phyloP scores from a whole-genome alignment of 495 filamentous ascomycete species.

The Aspergillus ostianus region DNA sequence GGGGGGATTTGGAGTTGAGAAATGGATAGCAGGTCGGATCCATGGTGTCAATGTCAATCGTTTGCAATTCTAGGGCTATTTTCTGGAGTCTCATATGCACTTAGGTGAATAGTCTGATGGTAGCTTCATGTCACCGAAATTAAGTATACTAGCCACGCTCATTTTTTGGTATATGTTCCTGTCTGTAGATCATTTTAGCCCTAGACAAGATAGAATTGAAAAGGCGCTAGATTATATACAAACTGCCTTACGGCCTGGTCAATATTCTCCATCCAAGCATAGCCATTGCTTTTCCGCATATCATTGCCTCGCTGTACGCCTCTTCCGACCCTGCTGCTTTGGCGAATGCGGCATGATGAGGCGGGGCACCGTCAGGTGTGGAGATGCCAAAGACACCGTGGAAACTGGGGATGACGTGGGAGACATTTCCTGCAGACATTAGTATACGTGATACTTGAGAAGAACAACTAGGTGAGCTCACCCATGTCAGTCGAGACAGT shows the following conservation, averaged over 20 bases:
- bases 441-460: neutral
- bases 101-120: neutral
- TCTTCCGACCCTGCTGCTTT: conserved; percentile 2
- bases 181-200: too few species aligned
- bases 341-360: conserved; percentile 6
- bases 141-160: neutral
- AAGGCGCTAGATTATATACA: too few species aligned
- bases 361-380: neutral
- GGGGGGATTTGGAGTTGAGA: too few species aligned
- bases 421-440: conserved; percentile 3
- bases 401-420: conserved; percentile 5
- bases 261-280: neutral
- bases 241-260: neutral
- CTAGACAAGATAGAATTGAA: too few species aligned
- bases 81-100: neutral
- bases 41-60: neutral
- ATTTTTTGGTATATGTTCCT: neutral
- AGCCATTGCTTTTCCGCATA: conserved; percentile 3
- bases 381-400: conserved; percentile 4
- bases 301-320: neutral
- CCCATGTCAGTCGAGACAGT: conserved; percentile 7
- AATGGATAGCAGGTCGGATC: too few species aligned
- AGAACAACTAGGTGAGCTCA: neutral
- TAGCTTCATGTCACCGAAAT: neutral
- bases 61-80: neutral